Evolutionary conservation across 495 filamentous ascomycete species (phyloP).

Genomic region (Zalerion maritima): DNA sequence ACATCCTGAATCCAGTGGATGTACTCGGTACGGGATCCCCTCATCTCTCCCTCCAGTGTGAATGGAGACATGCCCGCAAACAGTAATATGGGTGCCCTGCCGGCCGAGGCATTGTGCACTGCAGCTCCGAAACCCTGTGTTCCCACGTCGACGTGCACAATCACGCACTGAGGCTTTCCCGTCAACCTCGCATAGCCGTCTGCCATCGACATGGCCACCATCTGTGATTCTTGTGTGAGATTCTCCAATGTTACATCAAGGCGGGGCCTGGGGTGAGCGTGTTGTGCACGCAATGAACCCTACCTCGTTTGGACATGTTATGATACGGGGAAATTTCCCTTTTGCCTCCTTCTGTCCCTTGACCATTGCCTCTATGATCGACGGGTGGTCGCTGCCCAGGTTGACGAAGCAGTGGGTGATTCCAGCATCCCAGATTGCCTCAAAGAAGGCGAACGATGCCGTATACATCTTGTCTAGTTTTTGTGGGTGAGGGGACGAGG

Average conservation of each 20-base stretch:
- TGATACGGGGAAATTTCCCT: conserved; percentile 65
- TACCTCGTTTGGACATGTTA: conserved; percentile 89
- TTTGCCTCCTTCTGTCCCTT: conserved; percentile 56
- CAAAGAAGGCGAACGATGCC: conserved; percentile 68
- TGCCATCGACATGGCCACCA: conserved; percentile 95
- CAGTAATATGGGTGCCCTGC: conserved; percentile 74
- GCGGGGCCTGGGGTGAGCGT: conserved; percentile 1
- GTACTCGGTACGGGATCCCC: conserved; percentile 80
- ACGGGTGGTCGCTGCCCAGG: conserved; percentile 85
- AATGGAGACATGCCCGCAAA: conserved; percentile 85
- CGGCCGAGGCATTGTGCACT: conserved; percentile 80
- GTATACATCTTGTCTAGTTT: conserved; percentile 37
- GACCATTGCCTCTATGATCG: conserved; percentile 90
- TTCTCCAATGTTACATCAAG: conserved; percentile 9
- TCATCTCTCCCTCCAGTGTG: conserved; percentile 81
- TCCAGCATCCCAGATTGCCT: conserved; percentile 86
- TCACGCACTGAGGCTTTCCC: conserved; percentile 74
- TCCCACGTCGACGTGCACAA: conserved; percentile 92
- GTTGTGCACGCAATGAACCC: not conserved
- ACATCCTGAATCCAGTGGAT: conserved; percentile 98
- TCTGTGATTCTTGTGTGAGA: conserved; percentile 33
- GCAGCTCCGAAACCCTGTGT: conserved; percentile 82
- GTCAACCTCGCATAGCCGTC: conserved; percentile 87
- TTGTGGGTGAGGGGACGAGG: too few species aligned
- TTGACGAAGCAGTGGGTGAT: conserved; percentile 88